Base-by-base conservation (phyloP, 2,329 filamentous ascomycete genomes). In the Colletotrichum tamarilloi region DNA sequence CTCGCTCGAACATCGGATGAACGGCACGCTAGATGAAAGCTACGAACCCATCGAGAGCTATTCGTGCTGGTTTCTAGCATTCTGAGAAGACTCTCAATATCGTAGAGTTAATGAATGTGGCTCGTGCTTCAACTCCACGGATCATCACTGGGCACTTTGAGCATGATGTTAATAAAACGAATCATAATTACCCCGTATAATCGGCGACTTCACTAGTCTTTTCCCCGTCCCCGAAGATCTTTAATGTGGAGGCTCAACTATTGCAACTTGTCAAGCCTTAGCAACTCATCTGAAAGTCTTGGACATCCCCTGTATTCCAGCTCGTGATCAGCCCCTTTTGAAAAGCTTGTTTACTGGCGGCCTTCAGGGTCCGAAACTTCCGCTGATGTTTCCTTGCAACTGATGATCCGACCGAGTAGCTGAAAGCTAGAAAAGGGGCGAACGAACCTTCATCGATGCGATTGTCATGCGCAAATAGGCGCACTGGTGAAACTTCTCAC, bases 1-100 rank as follows among this genome's bases (percentile, higher is more conserved):
- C 12, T 30, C 49, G 32, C n/a, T 24, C 22, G 24, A 19, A 56
- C 2, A 49, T 65, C 67, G 59, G 67, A 68, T 57, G 67, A 68
- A 38, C 67, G 60, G 67, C 59, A 65, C 24, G 32, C 22, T 46
- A 19, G 35, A 7, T 38, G 35, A 35, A n/a, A 22, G 42, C 65
- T 28, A 42, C 9, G 52, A 19, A 11, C 22, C 16, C 35, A 28
- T 22, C 5, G n/a, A 2, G 32, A 26, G 57, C 6, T 12, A 11
- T 38, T 42, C 32, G 22, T 9, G 30, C 5, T n/a, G 32, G 16
- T 42, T 26, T 14, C n/a, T 16, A 42, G 56, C 7, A 7, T 16
- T 11, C n/a, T 32, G 2, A 35, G 14, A 52, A 49, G 9, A 3
- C 12, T 16, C 11, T 32, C 19, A 22, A 52, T 62, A 19, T 24